A percentile compares a stretch with the other conserved stretches of the same genome.
phyloP scores from a whole-genome alignment of 1,284 basidiomycete genomes.

The Tranzscheliella williamsii region DNA sequence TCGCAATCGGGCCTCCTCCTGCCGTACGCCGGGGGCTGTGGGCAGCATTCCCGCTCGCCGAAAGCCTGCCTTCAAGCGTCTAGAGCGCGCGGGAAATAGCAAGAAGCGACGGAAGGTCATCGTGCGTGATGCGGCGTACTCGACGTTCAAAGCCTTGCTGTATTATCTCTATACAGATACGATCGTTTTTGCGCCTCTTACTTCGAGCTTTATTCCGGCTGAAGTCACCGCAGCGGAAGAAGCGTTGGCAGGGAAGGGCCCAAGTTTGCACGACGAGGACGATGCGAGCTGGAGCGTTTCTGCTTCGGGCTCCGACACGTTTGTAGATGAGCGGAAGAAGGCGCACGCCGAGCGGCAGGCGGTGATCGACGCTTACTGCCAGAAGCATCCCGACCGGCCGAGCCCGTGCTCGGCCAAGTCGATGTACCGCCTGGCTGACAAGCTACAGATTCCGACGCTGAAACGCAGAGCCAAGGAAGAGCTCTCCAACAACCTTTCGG shows the following conservation, averaged over 20 bases:
- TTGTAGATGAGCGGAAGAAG: conserved; percentile 16
- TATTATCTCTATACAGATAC: conserved; percentile 85
- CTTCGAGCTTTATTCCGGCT: conserved; percentile 66
- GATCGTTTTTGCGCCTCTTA: conserved; percentile 80
- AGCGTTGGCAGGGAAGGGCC: background rate
- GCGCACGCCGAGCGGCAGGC: conserved; percentile 31
- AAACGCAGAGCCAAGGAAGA: conserved; percentile 75
- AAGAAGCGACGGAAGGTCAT: conserved; percentile 57
- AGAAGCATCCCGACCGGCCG: conserved; percentile 66
- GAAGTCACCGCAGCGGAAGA: background rate
- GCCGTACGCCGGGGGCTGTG: no score
- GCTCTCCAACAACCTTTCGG: conserved; percentile 74
- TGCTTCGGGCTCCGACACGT: background rate
- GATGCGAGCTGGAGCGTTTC: background rate
- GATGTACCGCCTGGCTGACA: conserved; percentile 75
- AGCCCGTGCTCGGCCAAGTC: conserved; percentile 84
- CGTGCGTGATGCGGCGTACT: conserved; percentile 76
- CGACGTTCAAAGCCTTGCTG: conserved; percentile 78
- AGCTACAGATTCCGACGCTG: conserved; percentile 70
- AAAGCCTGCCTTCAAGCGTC: background rate
- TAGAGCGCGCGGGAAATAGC: background rate
- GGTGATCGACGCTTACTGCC: conserved; percentile 38
- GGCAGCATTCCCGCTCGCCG: background rate
- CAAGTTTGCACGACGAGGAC: background rate
- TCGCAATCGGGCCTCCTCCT: background rate